phyloP scores from a whole-genome alignment of 2,329 filamentous ascomycete species.

The Fusarium decemcellulare region DNA sequence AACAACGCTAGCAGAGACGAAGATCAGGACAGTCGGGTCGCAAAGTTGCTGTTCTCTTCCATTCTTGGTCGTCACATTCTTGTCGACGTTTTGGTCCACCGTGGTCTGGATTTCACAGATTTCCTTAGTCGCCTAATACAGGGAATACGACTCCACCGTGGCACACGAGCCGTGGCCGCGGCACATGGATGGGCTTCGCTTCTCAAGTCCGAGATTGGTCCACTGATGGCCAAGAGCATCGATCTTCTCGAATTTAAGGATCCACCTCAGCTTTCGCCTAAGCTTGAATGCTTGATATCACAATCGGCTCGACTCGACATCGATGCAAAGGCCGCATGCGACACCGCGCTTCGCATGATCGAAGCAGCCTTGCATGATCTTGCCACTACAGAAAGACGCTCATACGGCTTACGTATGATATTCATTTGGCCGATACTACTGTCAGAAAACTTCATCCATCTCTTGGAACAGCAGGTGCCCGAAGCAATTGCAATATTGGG shows the following conservation, averaged over 20 bases:
- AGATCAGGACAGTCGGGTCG: not conserved
- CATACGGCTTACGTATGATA: not conserved
- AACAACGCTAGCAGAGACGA: not conserved
- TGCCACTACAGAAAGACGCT: not conserved
- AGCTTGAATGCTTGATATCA: not conserved
- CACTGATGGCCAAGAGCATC: not conserved
- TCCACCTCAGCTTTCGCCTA: not conserved
- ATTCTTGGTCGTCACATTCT: not conserved
- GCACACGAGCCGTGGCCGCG: not conserved
- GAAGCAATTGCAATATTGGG: not conserved
- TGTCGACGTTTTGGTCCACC: not conserved
- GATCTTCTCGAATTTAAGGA: not conserved
- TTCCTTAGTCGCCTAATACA: not conserved
- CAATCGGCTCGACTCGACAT: not conserved
- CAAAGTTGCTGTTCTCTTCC: not conserved
- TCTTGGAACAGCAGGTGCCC: not conserved
- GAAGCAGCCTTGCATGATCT: not conserved
- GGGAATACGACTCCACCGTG: not conserved
- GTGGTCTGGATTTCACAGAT: not conserved
- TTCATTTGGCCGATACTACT: not conserved
- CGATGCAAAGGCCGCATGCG: not conserved
- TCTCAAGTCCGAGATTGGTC: not conserved
- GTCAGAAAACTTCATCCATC: not conserved
- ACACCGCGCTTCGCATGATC: not conserved
- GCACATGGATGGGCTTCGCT: not conserved